These are phyloP conservation scores for Beauveria bassiana DNA, from an alignment of 2,329 filamentous ascomycete genomes.

Conservation along the genomic window DNA sequence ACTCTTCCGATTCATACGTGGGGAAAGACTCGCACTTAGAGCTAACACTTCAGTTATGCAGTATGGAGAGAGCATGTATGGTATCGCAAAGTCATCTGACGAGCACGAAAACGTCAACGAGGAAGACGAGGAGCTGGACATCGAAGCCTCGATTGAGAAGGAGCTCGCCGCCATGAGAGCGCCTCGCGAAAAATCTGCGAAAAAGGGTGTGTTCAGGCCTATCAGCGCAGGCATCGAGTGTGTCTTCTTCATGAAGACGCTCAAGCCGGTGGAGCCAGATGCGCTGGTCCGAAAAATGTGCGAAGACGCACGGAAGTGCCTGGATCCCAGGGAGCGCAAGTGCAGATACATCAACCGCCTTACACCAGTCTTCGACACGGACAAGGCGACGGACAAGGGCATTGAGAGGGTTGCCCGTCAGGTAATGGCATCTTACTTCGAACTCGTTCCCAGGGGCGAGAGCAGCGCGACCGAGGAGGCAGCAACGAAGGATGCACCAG, in stretches of 20 bases:
- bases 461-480: conserved; percentile 12
- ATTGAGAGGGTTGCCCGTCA: conserved; percentile 55
- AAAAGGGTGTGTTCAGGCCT: conserved; percentile 42
- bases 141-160: conserved; percentile 63
- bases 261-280: conserved; percentile 46
- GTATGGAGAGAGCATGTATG: conserved; percentile 59
- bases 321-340: conserved; percentile 35
- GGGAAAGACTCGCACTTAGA: neutral
- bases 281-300: conserved; percentile 48
- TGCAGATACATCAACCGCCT: conserved; percentile 52
- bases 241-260: conserved; percentile 54
- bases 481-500: conserved; percentile 1
- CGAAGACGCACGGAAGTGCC: conserved; percentile 40
- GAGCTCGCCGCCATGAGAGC: conserved; percentile 59
- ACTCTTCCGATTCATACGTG: neutral
- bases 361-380: conserved; percentile 43
- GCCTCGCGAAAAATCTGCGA: conserved; percentile 29
- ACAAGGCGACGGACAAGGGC: conserved; percentile 62
- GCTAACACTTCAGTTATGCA: conserved; percentile 24
- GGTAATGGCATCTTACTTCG: conserved; percentile 59
- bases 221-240: conserved; percentile 53
- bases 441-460: conserved; percentile 22
- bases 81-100: conserved; percentile 32
- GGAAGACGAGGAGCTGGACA: conserved; percentile 48
- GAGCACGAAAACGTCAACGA: conserved; percentile 28